Conservation (phyloP, 1,139 yeast species). For the Ogataea hybrid region DNA sequence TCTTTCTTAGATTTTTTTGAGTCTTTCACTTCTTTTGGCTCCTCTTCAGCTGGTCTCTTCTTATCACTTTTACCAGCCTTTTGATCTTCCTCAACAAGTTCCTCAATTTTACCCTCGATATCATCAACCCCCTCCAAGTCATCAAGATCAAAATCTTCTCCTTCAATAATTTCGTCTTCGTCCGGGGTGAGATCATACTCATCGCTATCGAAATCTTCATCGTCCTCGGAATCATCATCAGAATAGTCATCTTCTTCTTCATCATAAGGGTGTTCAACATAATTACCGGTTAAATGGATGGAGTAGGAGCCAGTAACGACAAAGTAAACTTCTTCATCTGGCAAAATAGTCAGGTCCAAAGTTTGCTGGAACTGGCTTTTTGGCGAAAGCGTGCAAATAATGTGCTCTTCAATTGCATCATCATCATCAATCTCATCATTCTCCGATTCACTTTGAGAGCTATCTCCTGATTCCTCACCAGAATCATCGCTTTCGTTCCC, state of each 20-base stretch:
- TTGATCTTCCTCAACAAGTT: slow-evolving; percentile 57
- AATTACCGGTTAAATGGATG: slow-evolving; percentile 90
- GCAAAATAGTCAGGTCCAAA: slow-evolving; percentile 83
- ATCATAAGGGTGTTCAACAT: slow-evolving; percentile 91
- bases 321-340: slow-evolving; percentile 92
- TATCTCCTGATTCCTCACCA: slow-evolving; percentile 31
- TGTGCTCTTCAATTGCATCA: slow-evolving; percentile 67
- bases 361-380: slow-evolving; percentile 84
- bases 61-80: slow-evolving; percentile 39
- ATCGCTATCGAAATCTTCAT: slow-evolving; percentile 57
- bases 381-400: slow-evolving; percentile 90
- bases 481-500: slow-evolving; percentile 9
- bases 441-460: slow-evolving; percentile 37
- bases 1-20: slow-evolving; percentile 34
- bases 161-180: slow-evolving; percentile 73
- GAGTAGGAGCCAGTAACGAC: slow-evolving; percentile 96
- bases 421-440: slow-evolving; percentile 59
- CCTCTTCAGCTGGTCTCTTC: slow-evolving; percentile 34
- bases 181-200: slow-evolving; percentile 90
- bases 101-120: slow-evolving; percentile 54
- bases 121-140: slow-evolving; percentile 61
- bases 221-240: slow-evolving; percentile 45
- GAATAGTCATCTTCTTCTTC: slow-evolving; percentile 56
- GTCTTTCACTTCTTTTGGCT: slow-evolving; percentile 36
- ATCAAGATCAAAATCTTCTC: slow-evolving; percentile 53